Evolutionary conservation across 257 asterid genomes (phyloP), one percentile per base, ranked within the genome.

Genomic region (Scutellaria baicalensis): DNA sequence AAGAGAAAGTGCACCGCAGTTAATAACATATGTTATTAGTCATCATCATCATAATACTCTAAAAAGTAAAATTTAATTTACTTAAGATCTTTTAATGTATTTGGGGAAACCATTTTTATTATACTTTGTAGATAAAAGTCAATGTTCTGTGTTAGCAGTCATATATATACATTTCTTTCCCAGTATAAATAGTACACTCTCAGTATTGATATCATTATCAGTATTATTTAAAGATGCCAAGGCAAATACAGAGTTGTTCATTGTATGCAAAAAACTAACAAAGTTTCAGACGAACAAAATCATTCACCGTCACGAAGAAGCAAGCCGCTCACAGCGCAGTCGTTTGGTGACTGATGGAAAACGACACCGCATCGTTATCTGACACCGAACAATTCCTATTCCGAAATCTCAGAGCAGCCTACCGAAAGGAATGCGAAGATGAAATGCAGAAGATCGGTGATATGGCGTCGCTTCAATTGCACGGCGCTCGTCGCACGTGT

Each of bases 211-310:
- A n/a, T n/a, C n/a, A n/a, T n/a, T n/a, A n/a, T n/a, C n/a, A n/a
- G n/a, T n/a, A n/a, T n/a, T n/a, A n/a, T n/a, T n/a, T n/a, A n/a
- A 38, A 52, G 72, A 85, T 88, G 93, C 71, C 79, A 4, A 84
- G 72, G 69, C 84, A 82, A 68, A 61, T 83, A 17, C 81, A 80
- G 64, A 84, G 77, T 70, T 83, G 4, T 70, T 79, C 42, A 81
- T 71, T 43, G 71, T 52, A 17, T 75, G 59, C 84, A 12, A 78
- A n/a, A 76, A 68, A 77, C 72, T 42, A 87, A 64, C n/a, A 74
- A 10, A 1, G 69, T 68, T 43, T 49, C 77, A 43, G 59, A 38
- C 60, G 47, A 76, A 12, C 65, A 47, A 21, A 21, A 60, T 8
- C 79, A 36, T 13, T 18, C 79, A 17, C 65, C 78, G 18, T 2